These are phyloP conservation scores for Barbatosphaeria neglecta DNA, from an alignment of 495 filamentous ascomycete species.

Conservation along the genomic window DNA sequence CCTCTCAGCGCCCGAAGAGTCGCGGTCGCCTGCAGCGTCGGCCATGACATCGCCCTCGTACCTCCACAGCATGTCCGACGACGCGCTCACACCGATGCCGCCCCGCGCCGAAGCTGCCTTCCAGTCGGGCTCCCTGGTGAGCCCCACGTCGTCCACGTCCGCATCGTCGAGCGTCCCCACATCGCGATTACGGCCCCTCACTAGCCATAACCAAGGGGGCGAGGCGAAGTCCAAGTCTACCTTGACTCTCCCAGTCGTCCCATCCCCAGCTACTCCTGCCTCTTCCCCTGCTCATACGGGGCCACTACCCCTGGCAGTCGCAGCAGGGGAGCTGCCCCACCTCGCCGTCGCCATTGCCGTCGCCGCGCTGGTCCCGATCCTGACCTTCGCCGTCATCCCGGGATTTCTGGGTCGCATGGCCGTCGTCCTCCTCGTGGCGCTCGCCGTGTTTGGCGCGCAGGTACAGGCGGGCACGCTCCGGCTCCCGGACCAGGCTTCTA, in stretches of 20 bases:
- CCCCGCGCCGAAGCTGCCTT: constrained; percentile 1
- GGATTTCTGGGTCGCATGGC: constrained; percentile 44
- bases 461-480: constrained; percentile 18
- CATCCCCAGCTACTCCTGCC: background rate
- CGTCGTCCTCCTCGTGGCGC: constrained; percentile 29
- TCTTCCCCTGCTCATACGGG: background rate
- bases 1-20: constrained; percentile 14
- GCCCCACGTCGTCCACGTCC: background rate
- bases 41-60: background rate
- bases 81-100: constrained; percentile 11
- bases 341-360: constrained; percentile 43
- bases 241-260: background rate
- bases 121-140: background rate
- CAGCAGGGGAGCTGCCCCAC: constrained; percentile 9
- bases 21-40: background rate
- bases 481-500: constrained; percentile 1
- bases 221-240: background rate
- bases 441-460: constrained; percentile 14
- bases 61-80: constrained; percentile 4
- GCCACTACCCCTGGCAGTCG: background rate
- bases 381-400: constrained; percentile 44
- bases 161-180: background rate
- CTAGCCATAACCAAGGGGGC: constrained; percentile 10
- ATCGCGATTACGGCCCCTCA: background rate
- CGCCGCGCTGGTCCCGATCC: constrained; percentile 44